Evolutionary conservation across 2,329 filamentous ascomycete species (phyloP).

Genomic region (Aspergillus proliferans): DNA sequence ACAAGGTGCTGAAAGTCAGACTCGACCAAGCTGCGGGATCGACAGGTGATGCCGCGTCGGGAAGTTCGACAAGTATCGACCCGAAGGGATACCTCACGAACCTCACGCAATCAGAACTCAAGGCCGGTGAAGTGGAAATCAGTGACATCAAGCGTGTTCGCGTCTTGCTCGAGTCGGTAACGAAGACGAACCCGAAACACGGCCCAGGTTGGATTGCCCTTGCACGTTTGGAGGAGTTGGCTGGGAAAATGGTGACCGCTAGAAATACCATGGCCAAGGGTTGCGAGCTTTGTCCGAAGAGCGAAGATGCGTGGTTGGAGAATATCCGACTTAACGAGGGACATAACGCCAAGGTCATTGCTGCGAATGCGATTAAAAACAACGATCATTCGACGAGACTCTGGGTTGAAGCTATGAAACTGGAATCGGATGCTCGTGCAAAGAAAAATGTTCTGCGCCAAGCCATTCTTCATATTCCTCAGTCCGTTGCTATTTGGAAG

Average conservation of each 20-base stretch:
- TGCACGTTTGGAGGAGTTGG: conserved; percentile 83
- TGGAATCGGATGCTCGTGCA: conserved; percentile 73
- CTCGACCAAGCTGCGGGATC: conserved; percentile 79
- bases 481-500: conserved; percentile 97
- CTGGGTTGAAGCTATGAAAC: conserved; percentile 92
- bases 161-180: conserved; percentile 88
- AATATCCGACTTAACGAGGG: conserved; percentile 89
- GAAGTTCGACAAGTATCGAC: conserved; percentile 85
- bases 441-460: conserved; percentile 91
- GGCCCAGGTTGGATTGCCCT: conserved; percentile 94
- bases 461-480: conserved; percentile 84
- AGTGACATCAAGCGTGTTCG: conserved; percentile 93
- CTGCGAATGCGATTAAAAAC: conserved; percentile 83
- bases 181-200: conserved; percentile 93
- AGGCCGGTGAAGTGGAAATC: conserved; percentile 73
- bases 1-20: conserved; percentile 92
- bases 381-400: conserved; percentile 82
- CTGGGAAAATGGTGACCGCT: conserved; percentile 84
- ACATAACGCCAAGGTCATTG: conserved; percentile 92
- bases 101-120: conserved; percentile 72
- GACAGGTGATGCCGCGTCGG: conserved; percentile 62
- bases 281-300: conserved; percentile 86
- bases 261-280: conserved; percentile 82
- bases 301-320: conserved; percentile 92
- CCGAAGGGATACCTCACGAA: conserved; percentile 94